A percentile compares a stretch with the other conserved stretches of the same genome.
Evolutionary conservation across 805 yeast genomes (phyloP).

Genomic region (Saccharomycopsis malanga): DNA sequence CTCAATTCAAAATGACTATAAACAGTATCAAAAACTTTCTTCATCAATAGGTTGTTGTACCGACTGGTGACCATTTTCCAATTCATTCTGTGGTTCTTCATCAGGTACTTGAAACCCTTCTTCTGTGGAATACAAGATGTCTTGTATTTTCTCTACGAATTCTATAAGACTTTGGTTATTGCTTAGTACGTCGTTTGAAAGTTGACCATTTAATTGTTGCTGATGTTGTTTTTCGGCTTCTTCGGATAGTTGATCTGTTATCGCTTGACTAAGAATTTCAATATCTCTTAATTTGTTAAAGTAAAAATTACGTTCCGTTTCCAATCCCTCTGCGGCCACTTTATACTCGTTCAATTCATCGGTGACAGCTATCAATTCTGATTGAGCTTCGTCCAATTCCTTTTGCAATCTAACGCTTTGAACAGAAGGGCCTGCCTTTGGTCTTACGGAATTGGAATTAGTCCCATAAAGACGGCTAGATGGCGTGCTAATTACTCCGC

Average conservation of each 20-base stretch:
- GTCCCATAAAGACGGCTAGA: background rate
- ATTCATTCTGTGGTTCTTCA: constrained; percentile 26
- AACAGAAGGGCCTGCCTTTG: constrained; percentile 7
- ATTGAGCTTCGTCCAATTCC: constrained; percentile 42
- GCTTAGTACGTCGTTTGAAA: constrained; percentile 10
- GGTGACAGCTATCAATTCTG: constrained; percentile 34
- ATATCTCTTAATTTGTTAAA: constrained; percentile 84
- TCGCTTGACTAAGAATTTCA: constrained; percentile 68
- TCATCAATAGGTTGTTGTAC: constrained; percentile 4
- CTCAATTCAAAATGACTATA: no score
- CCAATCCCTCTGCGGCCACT: constrained; percentile 56
- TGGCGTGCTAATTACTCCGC: background rate
- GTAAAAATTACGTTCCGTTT: constrained; percentile 83
- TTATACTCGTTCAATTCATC: constrained; percentile 52
- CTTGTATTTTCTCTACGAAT: constrained; percentile 57
- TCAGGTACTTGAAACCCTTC: constrained; percentile 74
- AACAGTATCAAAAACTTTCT: constrained; percentile 11
- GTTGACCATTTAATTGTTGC: constrained; percentile 18
- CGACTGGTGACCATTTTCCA: background rate
- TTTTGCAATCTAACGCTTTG: constrained; percentile 21
- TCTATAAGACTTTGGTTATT: constrained; percentile 29
- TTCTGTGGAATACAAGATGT: constrained; percentile 70
- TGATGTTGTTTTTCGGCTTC: constrained; percentile 33
- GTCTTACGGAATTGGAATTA: background rate
- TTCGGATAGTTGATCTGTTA: constrained; percentile 44